Evolutionary conservation across 164 flowering plant genomes (phyloP), one percentile per base, ranked within the genome.

Genomic region (Protea cynaroides): DNA sequence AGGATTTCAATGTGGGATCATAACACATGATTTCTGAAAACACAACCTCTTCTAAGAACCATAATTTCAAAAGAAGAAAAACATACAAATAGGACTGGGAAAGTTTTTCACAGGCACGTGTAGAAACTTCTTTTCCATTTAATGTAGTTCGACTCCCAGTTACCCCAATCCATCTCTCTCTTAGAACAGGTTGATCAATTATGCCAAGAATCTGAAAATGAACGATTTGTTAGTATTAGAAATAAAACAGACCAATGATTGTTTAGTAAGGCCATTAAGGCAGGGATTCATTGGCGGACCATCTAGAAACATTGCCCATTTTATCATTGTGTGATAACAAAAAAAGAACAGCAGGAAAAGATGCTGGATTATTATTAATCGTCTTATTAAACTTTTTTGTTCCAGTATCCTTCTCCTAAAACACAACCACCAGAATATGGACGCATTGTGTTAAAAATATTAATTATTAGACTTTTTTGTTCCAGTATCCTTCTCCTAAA

Each of bases 91-190:
- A 95, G 40, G 99, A 90, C 62, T 87, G 84, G 52, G 98, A 81
- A 36, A 95, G 78, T 40, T 81, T 75, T 23, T 78, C 55, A 80
- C 99, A 95, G 54, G 65, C 37, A 52, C 99, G 92, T 14, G 97
- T 88, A 7, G 90, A 83, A 51, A 86, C 76, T 72, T 84, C 92
- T 65, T 84, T 69, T 50, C 97, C 97, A 70, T 95, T 95, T 64
- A 86, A 58, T 70, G 86, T 86, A 68, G 94, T 95, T 73, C 63
- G 80, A 70, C 81, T 84, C 72, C 99, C 99, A 54, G 63, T 77
- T 25, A 87, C 70, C 53, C 99, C 98, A 64, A 90, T 75, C 99
- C 99, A 95, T 74, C 99, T 85, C 68, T 95, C 99, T 74, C 74
- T 81, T 56, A 95, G 76, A 63, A 92, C 61, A 59, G 99, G 98